Evolutionary conservation across 495 filamentous ascomycete species (phyloP).

Genomic region (Chlorociboria aeruginascens): DNA sequence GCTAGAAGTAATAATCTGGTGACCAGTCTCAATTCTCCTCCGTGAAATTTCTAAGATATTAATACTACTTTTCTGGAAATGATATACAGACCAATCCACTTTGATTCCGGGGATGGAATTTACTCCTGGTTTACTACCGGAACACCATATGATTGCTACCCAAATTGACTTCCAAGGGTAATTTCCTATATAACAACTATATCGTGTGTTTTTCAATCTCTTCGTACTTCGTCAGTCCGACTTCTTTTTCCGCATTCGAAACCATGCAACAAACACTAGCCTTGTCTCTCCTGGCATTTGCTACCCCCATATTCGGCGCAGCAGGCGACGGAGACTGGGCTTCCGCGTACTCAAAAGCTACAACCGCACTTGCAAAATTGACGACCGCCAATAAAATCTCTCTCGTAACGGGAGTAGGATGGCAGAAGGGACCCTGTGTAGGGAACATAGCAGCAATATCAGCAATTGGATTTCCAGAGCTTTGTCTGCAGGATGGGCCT

Average conservation of each 20-base stretch:
- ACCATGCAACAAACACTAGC: constrained; percentile 6
- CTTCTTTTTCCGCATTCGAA: not conserved
- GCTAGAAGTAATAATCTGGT: not conserved
- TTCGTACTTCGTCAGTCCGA: not conserved
- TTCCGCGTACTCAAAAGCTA: constrained; percentile 43
- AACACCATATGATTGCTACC: not conserved
- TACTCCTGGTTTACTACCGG: not conserved
- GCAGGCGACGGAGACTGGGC: constrained; percentile 30
- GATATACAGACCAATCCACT: not conserved
- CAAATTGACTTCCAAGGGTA: not conserved
- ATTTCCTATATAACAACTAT: not conserved
- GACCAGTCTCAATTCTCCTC: not conserved
- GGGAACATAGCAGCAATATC: constrained; percentile 45
- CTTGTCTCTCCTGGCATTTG: constrained; percentile 5
- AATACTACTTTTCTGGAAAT: not conserved
- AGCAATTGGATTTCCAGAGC: constrained; percentile 42
- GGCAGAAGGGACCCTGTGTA: constrained; percentile 54
- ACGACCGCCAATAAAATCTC: constrained; percentile 46
- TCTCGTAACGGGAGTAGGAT: constrained; percentile 51
- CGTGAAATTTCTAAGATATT: not conserved
- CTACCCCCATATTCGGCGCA: constrained; percentile 6
- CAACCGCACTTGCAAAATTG: constrained; percentile 38
- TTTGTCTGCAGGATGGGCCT: constrained; percentile 49
- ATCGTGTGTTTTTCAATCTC: not conserved
- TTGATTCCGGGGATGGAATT: not conserved